Evolutionary conservation across 257 asterid species (phyloP).

Genomic region (Cynanchum wilfordii): DNA sequence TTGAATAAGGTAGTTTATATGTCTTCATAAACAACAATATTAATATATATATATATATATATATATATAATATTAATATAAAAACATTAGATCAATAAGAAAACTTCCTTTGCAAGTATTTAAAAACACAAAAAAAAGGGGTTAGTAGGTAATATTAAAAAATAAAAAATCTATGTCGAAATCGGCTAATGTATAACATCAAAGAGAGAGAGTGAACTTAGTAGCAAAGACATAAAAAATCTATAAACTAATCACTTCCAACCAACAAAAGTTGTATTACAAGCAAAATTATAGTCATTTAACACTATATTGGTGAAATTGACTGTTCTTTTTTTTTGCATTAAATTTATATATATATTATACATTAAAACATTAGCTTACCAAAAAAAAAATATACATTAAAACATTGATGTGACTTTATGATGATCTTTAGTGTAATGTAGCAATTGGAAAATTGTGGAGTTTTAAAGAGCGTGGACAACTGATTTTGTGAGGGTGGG

Average conservation of each 20-base stretch:
- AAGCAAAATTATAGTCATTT: conserved; percentile 3
- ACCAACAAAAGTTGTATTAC: conserved; percentile 2
- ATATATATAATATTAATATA: no score
- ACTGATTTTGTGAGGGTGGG: no score
- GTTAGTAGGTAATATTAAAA: background rate
- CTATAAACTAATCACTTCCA: background rate
- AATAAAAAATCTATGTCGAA: background rate
- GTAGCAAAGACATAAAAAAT: no score
- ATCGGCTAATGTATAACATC: background rate
- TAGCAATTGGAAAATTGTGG: background rate
- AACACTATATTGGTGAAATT: background rate
- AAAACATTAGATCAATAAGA: background rate
- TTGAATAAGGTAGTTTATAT: background rate
- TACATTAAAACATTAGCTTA: no score
- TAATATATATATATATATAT: no score
- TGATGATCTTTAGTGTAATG: background rate
- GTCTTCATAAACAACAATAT: background rate
- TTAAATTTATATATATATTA: no score
- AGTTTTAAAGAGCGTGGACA: background rate
- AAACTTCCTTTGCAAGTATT: background rate
- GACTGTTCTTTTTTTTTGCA: background rate
- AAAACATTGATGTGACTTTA: background rate
- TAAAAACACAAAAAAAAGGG: background rate
- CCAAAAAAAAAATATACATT: no score
- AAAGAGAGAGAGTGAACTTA: background rate